Conservation (phyloP, 2,329 filamentous ascomycete species). For the Hypoxylon sp. region DNA sequence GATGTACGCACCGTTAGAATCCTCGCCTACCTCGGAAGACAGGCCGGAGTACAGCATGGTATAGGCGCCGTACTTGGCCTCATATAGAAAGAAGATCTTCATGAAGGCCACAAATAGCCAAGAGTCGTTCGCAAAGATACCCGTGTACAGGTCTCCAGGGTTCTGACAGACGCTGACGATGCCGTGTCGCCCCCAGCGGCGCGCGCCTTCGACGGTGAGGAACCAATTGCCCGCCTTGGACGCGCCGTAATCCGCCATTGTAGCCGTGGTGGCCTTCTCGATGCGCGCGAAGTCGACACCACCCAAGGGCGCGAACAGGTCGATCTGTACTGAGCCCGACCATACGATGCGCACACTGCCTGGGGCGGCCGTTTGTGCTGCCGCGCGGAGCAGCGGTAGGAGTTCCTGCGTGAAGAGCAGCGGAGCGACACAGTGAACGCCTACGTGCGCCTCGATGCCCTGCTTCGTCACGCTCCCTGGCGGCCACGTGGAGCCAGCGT, state of each 20-base stretch:
- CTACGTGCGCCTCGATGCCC: not conserved
- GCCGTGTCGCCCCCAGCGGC: slow-evolving; percentile 13
- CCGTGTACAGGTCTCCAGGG: slow-evolving; percentile 20
- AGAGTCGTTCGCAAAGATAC: slow-evolving; percentile 7
- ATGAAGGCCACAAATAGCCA: slow-evolving; percentile 26
- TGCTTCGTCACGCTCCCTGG: not conserved
- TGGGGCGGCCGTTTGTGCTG: not conserved
- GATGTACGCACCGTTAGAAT: slow-evolving; percentile 29
- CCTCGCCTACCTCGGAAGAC: slow-evolving; percentile 14
- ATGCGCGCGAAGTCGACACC: not conserved
- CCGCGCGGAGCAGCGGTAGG: not conserved
- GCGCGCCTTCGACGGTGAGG: slow-evolving; percentile 22
- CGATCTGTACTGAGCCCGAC: not conserved
- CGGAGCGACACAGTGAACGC: not conserved
- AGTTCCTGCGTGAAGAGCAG: not conserved
- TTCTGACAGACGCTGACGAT: slow-evolving; percentile 33
- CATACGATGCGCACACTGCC: not conserved
- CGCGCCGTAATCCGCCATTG: not conserved
- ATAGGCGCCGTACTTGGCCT: slow-evolving; percentile 27
- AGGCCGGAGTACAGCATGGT: slow-evolving; percentile 28
- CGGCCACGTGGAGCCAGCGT: not conserved
- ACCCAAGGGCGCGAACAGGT: not conserved
- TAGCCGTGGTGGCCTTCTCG: not conserved
- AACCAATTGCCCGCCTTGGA: slow-evolving; percentile 16
- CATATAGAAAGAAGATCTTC: slow-evolving; percentile 5